Base-by-base conservation (phyloP, 2,329 filamentous ascomycete species). In the Sporothrix dimorphospora region DNA sequence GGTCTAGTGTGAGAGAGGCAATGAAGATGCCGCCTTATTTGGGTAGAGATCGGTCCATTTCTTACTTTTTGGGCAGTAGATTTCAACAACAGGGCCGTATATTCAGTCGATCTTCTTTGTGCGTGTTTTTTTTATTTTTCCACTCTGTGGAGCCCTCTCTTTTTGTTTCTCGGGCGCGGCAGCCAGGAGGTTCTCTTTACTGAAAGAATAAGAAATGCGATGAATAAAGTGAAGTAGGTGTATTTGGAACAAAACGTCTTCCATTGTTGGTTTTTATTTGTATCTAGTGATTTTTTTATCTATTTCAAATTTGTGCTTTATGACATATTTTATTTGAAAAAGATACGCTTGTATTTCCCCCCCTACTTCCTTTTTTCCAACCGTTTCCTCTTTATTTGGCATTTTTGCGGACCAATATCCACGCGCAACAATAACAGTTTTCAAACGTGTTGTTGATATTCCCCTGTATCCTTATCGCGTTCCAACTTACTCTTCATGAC, bases 71-170 rank as follows among this genome's bases (percentile, higher is more conserved):
- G 16, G 59, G 63, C 24, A n/a, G 21, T 49, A 6, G 5, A 21
- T 49, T 49, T 30, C 63, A 42, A 49, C 45, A 66, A 47, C 61
- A 47, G 40, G 40, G 40, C 61, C 40, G 24, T 66, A 24, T 49
- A 2, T n/a, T n/a, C 8, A n/a, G 61, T 30, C 16, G 63, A 66
- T 49, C 63, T 21, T 34, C 42, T 65, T 65, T 65, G 55, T 61
- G 55, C 55, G n/a, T n/a, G n/a, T n/a, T 21, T 7, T 40, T 21
- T n/a, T n/a, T n/a, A 14, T n/a, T 38, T 38, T 59, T 38, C 55
- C 14, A 38, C 30, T 14, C 16, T 27, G 27, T 59, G 27, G 27
- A 38, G 55, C 14, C 55, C 55, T 55, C 24, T 55, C 53, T 55
- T 34, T 34, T 57, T 57, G 55, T 40, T 61, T 61, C 30, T 61